Evolutionary conservation across 306 rosid genomes (phyloP), one percentile per base, ranked within the genome.

Genomic region (Prunus padus): DNA sequence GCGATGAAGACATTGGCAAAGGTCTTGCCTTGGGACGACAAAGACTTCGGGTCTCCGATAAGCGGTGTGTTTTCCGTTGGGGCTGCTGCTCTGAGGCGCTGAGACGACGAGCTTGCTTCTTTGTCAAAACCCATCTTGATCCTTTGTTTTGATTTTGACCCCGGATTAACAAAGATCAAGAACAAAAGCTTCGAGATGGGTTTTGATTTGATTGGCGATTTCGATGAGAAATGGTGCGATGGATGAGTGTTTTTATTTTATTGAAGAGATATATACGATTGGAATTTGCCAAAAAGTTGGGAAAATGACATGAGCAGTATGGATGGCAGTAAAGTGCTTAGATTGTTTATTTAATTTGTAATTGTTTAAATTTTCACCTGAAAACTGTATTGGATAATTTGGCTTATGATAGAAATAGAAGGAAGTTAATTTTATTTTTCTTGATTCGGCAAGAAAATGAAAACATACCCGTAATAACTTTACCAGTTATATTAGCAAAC

Each of bases 1-100:
- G 89, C 88, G 65, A 88, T 88, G 75, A 88, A 85, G 49, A 88
- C 89, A 54, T 88, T 88, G 57, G 92, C 89, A 61, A 88, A 88
- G 25, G 89, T 85, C 82, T 88, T 88, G 59, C 76, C 59, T 59
- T 55, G 75, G 11, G 92, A 88, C 1, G 89, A 88, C 3, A 79
- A 57, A 1, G 82, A 74, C 51, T 57, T 67, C 10, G 52, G 22
- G n/a, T 44, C 65, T 31, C 84, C 84, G 52, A 83, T 51, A 65
- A 88, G 86, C 3, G 92, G 86, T 15, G 87, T 83, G 66, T 83
- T 80, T 57, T 88, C 89, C 16, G 86, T 67, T 60, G 84, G 79
- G 20, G 84, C 71, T 22, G 87, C 77, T 19, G 80, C 78, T 40
- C 33, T 61, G 30, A 68, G 81, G 3, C 20, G 60, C 13, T 65